Conservation (phyloP, 306 rosid genomes). For the Calophaca sinica region DNA sequence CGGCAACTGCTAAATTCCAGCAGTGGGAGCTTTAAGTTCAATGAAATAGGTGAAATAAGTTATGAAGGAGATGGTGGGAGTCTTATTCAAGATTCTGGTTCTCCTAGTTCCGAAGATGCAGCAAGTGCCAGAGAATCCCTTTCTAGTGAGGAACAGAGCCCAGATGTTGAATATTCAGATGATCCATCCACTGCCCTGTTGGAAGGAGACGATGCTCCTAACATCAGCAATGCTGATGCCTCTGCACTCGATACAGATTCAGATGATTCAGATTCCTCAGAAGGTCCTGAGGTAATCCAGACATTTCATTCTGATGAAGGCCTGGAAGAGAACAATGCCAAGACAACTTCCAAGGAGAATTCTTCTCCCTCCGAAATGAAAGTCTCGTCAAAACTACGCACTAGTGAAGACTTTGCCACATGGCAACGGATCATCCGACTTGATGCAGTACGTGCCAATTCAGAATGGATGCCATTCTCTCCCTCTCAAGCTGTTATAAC, state of each 20-base stretch:
- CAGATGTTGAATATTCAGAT: conserved; percentile 67
- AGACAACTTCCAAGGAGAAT: conserved; percentile 58
- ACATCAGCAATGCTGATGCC: conserved; percentile 66
- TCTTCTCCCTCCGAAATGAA: conserved; percentile 64
- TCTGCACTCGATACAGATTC: conserved; percentile 72
- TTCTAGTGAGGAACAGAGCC: conserved; percentile 84
- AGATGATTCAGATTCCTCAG: conserved; percentile 90
- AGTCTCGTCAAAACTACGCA: conserved; percentile 56
- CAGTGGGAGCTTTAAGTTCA: conserved; percentile 64
- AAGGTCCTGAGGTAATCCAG: conserved; percentile 78
- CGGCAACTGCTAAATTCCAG: conserved; percentile 65
- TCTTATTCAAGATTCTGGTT: conserved; percentile 66
- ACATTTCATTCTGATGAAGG: conserved; percentile 66
- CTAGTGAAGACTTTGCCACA: conserved; percentile 80
- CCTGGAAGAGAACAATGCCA: conserved; percentile 64
- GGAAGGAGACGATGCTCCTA: conserved; percentile 72
- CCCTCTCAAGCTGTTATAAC: conserved; percentile 73
- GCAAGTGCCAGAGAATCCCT: conserved; percentile 92
- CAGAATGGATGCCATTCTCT: conserved; percentile 83
- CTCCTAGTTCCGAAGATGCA: conserved; percentile 95
- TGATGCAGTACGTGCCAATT: conserved; percentile 92
- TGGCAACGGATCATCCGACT: conserved; percentile 98
- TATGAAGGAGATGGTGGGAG: conserved; percentile 63
- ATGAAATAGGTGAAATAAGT: conserved; percentile 62
- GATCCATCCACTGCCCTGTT: conserved; percentile 71